These are phyloP conservation scores for Fusarium nygamai DNA, from an alignment of 2,329 filamentous ascomycete genomes.

Conservation along the genomic window DNA sequence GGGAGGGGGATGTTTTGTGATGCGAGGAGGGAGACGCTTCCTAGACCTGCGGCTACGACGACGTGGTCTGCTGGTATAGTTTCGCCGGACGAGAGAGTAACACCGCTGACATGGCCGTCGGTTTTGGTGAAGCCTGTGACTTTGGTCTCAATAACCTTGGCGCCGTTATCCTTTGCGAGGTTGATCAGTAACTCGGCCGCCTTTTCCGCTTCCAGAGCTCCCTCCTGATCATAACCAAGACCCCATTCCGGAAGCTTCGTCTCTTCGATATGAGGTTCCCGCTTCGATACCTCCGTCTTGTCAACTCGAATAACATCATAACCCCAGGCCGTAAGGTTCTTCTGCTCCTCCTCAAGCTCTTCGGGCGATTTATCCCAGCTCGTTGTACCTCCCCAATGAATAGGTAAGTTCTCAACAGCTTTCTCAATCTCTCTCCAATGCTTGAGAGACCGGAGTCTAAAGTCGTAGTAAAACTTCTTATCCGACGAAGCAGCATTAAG, in stretches of 20 bases:
- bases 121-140: neutral
- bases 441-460: conserved; percentile 2
- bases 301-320: neutral
- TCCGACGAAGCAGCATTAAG: conserved; percentile 2
- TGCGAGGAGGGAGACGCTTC: conserved; percentile 14
- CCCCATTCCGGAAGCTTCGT: neutral
- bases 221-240: conserved; percentile 8
- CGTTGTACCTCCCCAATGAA: conserved; percentile 1
- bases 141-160: neutral
- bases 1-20: conserved; percentile 1
- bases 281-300: neutral
- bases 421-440: conserved; percentile 8
- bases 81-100: conserved; percentile 2
- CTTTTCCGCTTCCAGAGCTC: conserved; percentile 14
- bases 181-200: conserved; percentile 3
- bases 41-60: conserved; percentile 15
- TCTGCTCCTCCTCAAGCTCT: neutral
- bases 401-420: neutral
- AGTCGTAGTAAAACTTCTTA: conserved; percentile 19
- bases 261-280: neutral
- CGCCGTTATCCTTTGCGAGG: neutral
- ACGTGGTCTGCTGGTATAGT: neutral
- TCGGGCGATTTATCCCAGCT: conserved; percentile 2
- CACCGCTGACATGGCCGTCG: neutral
- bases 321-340: conserved; percentile 6